Base-by-base conservation (phyloP, 108 stramenopile genomes). In the Schizochytrium sp. region DNA sequence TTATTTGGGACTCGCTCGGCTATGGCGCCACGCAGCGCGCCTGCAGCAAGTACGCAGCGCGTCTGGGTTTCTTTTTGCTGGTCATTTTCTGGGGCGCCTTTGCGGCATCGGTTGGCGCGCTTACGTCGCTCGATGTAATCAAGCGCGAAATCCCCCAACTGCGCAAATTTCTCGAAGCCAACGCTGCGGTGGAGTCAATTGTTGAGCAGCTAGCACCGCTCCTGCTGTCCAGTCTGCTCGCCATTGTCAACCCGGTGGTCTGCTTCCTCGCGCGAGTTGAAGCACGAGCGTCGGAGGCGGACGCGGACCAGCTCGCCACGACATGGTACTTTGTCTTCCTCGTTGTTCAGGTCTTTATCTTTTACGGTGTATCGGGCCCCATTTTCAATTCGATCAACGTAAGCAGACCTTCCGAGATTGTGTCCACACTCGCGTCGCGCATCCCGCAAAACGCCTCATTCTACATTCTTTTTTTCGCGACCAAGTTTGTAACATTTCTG, bases 261-360 rank as follows among this genome's bases (percentile, higher is more conserved):
- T 83, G 48, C 48, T 25, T 83, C n/a, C 51, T 83, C 43, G 76
- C 76, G 10, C 76, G 76, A 0, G 16, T 83, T 23, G 76, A 83
- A 45, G 76, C 76, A 12, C 76, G 76, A 6, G 76, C 76, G 6
- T 53, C 48, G 25, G 76, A 83, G 28, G 45, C 48, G 43, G 76
- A 83, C 28, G 76, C 76, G 12, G 76, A 83, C 48, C 76, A 83
- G 48, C 76, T 83, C 25, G 76, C 76, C 6, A 83, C 76, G 28
- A 83, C 51, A 12, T 83, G 76, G 76, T 83, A 83, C 76, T 83
- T 83, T 53, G n/a, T 83, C 3, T 83, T 83, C 28, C 76, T 83
- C 28, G 76, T 83, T 18, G 23, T 83, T 3, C 76, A 83, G 76
- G 76, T 83, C 76, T 83, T 83, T 23, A 83, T 83, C 23, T 83